Base-by-base conservation (phyloP, 805 yeast genomes). In the Candida adriatica region DNA sequence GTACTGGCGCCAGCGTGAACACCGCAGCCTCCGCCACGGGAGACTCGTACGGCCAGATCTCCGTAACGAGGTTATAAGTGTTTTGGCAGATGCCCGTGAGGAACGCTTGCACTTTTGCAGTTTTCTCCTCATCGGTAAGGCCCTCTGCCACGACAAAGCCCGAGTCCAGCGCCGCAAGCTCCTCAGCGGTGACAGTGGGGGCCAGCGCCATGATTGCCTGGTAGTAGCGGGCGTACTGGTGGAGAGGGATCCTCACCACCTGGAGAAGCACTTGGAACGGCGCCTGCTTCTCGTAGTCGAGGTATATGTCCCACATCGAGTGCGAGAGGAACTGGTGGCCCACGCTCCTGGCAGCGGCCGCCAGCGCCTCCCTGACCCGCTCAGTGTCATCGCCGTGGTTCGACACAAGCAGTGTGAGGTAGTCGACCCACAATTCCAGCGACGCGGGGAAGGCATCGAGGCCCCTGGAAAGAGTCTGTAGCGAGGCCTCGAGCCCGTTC, bases 211-310 rank as follows among this genome's bases (percentile, higher is more conserved):
- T 60, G 46, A 48, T 74, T 56, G 48, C 64, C 50, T 60, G 75
- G 47, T 73, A 82, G 53, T 79, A 90, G 41, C 71, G 75, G 0
- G 96, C 79, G 53, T 86, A 88, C 47, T 87, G 94, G 55, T 90
- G 90, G 27, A 90, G 56, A 0, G 97, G 97, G 3, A 83, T 61
- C 24, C 51, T 49, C 24, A 75, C 54, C 27, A 77, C 56, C 36
- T 60, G 58, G 18, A 66, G 45, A 78, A 66, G 1, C 74, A 46
- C 4, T 19, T 69, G 59, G 16, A 53, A 49, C 11, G 56, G 55
- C 16, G 59, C 56, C 8, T 51, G 45, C n/a, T 61, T 53, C 44
- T 75, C 80, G 60, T 75, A 81, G 24, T 69, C 79, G 16, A 90
- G 55, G 39, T 74, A 78, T 33, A 70, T 64, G 52, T 87, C 94